phyloP scores from a whole-genome alignment of 768 basidiomycete species.

The Jaapia argillacea region DNA sequence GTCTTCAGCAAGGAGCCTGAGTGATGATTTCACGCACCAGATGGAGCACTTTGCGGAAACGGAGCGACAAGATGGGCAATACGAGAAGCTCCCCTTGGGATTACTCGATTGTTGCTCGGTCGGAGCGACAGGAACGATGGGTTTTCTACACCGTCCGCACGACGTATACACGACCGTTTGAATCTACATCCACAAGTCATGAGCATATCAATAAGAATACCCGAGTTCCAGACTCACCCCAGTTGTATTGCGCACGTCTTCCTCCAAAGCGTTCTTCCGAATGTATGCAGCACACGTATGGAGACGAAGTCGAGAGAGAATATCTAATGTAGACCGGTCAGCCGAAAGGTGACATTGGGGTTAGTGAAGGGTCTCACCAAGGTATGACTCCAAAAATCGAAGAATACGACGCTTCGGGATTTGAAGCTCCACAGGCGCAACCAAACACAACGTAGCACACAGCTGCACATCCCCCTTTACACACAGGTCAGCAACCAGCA shows the following conservation, averaged over 20 bases:
- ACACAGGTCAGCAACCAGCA: constrained; percentile 6
- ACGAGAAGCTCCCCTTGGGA: constrained; percentile 36
- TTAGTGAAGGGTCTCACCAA: constrained; percentile 36
- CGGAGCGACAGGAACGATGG: constrained; percentile 35
- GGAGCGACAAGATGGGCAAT: constrained; percentile 46
- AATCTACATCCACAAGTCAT: constrained; percentile 30
- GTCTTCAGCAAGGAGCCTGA: constrained; percentile 1
- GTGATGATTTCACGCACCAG: constrained; percentile 38
- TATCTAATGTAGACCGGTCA: constrained; percentile 33
- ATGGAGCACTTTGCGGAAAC: constrained; percentile 50
- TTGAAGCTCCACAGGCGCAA: constrained; percentile 49
- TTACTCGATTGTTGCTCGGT: constrained; percentile 15
- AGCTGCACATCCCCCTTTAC: constrained; percentile 70
- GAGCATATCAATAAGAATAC: not conserved
- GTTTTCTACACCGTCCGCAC: constrained; percentile 63
- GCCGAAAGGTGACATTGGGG: not conserved
- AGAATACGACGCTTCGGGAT: constrained; percentile 32
- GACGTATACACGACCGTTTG: constrained; percentile 64
- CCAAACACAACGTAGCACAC: constrained; percentile 60
- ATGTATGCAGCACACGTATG: constrained; percentile 65
- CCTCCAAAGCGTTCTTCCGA: constrained; percentile 48
- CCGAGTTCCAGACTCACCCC: constrained; percentile 31
- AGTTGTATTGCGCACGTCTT: constrained; percentile 42
- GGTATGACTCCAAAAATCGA: constrained; percentile 60
- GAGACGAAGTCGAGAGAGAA: constrained; percentile 50